Conservation (phyloP, 148 eudicot species). For the Rhododendron molle region DNA sequence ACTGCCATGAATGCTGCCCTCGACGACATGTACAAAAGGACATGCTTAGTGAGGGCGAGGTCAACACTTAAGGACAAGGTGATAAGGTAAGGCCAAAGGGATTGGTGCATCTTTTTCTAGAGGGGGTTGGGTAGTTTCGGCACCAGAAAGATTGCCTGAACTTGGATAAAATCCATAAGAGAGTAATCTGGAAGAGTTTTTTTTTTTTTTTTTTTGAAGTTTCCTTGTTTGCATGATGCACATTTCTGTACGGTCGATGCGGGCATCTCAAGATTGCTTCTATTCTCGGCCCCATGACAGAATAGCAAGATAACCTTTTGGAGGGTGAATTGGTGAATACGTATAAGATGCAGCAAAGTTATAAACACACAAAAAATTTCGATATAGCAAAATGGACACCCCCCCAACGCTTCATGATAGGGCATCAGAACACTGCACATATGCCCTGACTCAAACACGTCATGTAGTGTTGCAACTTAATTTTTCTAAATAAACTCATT, state of each 20-base stretch:
- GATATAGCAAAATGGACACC: background rate
- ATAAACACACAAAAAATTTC: background rate
- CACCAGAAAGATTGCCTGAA: background rate
- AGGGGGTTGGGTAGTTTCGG: background rate
- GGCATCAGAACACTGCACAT: background rate
- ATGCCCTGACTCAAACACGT: background rate
- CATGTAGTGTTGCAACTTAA: background rate
- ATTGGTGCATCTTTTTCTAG: background rate
- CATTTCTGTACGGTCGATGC: background rate
- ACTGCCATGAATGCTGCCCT: too few relatives aligned
- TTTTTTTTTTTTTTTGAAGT: too few relatives aligned
- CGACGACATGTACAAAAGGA: background rate
- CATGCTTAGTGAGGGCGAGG: background rate
- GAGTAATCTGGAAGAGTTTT: too few relatives aligned
- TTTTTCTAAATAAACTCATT: background rate
- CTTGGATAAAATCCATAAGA: too few relatives aligned
- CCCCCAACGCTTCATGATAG: background rate
- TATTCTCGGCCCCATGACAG: background rate
- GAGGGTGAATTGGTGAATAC: background rate
- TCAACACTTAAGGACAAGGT: background rate
- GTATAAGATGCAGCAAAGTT: background rate
- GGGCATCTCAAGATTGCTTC: background rate
- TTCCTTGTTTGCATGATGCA: background rate
- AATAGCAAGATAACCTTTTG: too few relatives aligned
- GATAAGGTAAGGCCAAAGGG: background rate